A percentile compares a stretch with the other conserved stretches of the same genome.
Evolutionary conservation across 257 asterid genomes (phyloP).

Genomic region (Salvia rosmarinus): DNA sequence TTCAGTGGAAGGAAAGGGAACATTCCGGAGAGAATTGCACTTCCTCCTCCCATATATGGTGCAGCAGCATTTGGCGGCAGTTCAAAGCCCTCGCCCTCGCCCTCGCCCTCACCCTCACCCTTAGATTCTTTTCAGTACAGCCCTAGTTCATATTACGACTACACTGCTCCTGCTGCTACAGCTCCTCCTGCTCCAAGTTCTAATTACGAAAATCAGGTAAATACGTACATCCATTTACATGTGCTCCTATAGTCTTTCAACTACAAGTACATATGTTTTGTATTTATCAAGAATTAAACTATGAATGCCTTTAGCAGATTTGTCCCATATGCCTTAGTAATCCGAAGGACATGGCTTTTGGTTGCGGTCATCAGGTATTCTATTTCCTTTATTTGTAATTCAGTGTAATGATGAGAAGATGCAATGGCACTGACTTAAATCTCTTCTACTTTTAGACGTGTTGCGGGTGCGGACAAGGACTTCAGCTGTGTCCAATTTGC

Average conservation of each 20-base stretch:
- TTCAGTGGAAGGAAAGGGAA: slow-evolving; percentile 56
- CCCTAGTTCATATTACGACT: slow-evolving; percentile 47
- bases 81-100: slow-evolving; percentile 50
- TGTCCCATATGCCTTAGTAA: slow-evolving; percentile 83
- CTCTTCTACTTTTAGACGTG: slow-evolving; percentile 60
- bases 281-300: background rate
- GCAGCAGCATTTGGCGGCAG: slow-evolving; percentile 40
- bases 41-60: slow-evolving; percentile 75
- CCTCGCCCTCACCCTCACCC: slow-evolving; percentile 43
- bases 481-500: slow-evolving; percentile 77
- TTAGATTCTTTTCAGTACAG: slow-evolving; percentile 46
- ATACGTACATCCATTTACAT: background rate
- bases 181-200: slow-evolving; percentile 64
- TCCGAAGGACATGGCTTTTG: slow-evolving; percentile 91
- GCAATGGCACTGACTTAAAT: background rate
- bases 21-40: slow-evolving; percentile 64
- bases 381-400: background rate
- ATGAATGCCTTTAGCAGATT: slow-evolving; percentile 48
- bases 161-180: slow-evolving; percentile 35
- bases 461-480: slow-evolving; percentile 71
- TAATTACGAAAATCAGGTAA: slow-evolving; percentile 64
- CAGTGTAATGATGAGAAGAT: background rate
- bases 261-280: background rate
- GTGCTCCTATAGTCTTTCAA: background rate
- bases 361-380: slow-evolving; percentile 94